Base-by-base conservation (phyloP, 805 yeast genomes). In the Yarrowia bubula region DNA sequence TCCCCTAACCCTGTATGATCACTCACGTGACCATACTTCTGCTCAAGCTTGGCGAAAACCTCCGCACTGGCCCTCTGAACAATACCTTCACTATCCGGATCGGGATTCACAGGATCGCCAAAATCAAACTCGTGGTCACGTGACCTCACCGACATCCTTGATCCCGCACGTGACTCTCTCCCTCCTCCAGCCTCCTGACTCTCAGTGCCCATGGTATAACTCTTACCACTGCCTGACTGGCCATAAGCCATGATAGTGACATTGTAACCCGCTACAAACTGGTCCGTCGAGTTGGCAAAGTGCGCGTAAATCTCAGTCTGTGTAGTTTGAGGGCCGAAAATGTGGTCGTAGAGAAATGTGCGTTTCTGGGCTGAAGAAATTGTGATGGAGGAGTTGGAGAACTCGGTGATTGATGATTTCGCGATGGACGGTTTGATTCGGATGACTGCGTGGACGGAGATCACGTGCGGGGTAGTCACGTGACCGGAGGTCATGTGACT, bases 1-100 rank as follows among this genome's bases (percentile, higher is more conserved):
- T 2, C 13, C 41, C 41, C 41, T 38, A 14, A 38, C 41, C 43
- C 22, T 39, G 43, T 11, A 17, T 15, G 22, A 17, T n/a, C 15
- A 39, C n/a, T 14, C 42, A 18, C 47, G 32, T 11, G 22, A 22
- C 15, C 48, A 17, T 13, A 42, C 14, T 57, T 42, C 6, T n/a
- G 28, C n/a, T 18, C 38, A 32, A 68, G 62, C 18, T 58, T 43
- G 6, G 10, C 13, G 33, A 69, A 69, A 28, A 70, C 46, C 10
- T 43, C 65, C 1, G 57, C 37, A 7, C 70, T 65, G 9, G 69
- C 69, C n/a, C 78, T 65, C 2, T 90, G 88, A 33, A 88, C 85
- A 74, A 88, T 77, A 0, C 93, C 93, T 47, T 80, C 80, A 17
- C 22, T 63, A 13, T 64, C 70, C 3, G 37, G 60, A 14, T 51